Base-by-base conservation (phyloP, 768 basidiomycete species). In the Udeniomyces megalosporus region DNA sequence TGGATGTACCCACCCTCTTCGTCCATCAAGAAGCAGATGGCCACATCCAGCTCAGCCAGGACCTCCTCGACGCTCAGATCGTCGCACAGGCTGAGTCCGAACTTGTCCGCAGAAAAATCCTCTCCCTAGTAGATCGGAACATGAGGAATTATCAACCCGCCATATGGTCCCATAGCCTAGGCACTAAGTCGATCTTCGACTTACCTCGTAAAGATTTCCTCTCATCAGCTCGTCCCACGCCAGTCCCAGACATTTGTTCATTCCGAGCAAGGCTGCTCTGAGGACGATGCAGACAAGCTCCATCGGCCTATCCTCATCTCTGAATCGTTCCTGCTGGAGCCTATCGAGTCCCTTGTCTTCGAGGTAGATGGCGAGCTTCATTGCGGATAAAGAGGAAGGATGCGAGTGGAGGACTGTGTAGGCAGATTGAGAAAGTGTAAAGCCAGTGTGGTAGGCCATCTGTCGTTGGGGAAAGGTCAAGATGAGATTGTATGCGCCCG, bases 91-190 rank as follows among this genome's bases (percentile, higher is more conserved):
- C 82, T 80, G 0, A 92, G 78, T 22, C 88, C 88, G 68, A 83
- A 85, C 74, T 90, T 91, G 66, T 95, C 90, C 61, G 84, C 79
- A 71, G 88, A 86, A 83, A 86, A 88, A 68, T 90, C 88, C 77
- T 90, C 88, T 64, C 80, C 77, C 88, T 89, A 71, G 62, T 55
- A 20, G 12, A 12, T 12, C 29, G 22, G 5, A 46, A 4, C 7
- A 32, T 44, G 61, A 70, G 64, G 66, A 50, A 66, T 51, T 67
- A 58, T 52, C 57, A 57, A 52, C 51, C 57, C 34, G 58, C 35
- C 64, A 45, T 48, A 50, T 50, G 51, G 24, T 67, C 26, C 56
- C 61, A 66, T 65, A 62, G 62, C 62, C 55, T 49, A 62, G 54
- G 52, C 28, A 67, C 32, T n/a, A n/a, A n/a, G n/a, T n/a, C n/a